Percentiles rank a stretch among this genome's conserved stretches.
Evolutionary conservation across 805 yeast species (phyloP).

Genomic region (Lipomyces anomalus): DNA sequence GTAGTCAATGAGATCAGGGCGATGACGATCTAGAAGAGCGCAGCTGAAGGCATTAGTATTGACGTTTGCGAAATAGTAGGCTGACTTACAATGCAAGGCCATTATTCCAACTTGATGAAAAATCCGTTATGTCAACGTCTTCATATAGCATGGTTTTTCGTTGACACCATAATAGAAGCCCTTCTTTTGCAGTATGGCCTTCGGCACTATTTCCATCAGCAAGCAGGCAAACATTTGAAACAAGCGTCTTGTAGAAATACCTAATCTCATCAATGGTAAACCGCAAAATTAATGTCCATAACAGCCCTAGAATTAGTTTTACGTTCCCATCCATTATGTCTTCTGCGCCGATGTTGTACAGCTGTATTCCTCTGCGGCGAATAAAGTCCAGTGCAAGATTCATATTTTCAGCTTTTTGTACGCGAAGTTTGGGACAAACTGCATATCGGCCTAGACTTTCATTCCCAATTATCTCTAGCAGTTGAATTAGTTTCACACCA

Average conservation of each 20-base stretch:
- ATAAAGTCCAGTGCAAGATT: constrained; percentile 36
- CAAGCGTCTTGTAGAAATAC: constrained; percentile 5
- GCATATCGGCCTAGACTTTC: constrained; percentile 35
- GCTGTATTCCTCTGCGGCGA: constrained; percentile 33
- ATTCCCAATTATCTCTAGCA: constrained; percentile 35
- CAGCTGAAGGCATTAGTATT: constrained; percentile 26
- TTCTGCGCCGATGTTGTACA: constrained; percentile 51
- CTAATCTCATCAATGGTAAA: constrained; percentile 38
- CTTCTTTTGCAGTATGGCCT: constrained; percentile 39
- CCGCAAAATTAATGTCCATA: constrained; percentile 54
- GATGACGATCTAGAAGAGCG: constrained; percentile 40
- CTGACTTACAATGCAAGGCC: constrained; percentile 39
- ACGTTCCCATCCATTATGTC: constrained; percentile 93
- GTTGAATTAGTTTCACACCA: constrained; percentile 36
- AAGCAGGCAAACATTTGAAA: not conserved
- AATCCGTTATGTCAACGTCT: constrained; percentile 42
- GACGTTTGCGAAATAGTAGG: not conserved
- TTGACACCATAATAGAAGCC: constrained; percentile 52
- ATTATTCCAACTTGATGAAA: constrained; percentile 51
- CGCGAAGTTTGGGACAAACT: constrained; percentile 32
- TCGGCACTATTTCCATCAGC: constrained; percentile 31
- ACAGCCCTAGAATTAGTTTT: constrained; percentile 81
- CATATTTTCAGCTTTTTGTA: constrained; percentile 37
- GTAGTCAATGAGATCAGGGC: constrained; percentile 40
- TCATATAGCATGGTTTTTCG: constrained; percentile 37